Percentiles rank a stretch among this genome's conserved stretches.
Evolutionary conservation across 768 basidiomycete species (phyloP).

Genomic region (Xanthoconium purpureum): DNA sequence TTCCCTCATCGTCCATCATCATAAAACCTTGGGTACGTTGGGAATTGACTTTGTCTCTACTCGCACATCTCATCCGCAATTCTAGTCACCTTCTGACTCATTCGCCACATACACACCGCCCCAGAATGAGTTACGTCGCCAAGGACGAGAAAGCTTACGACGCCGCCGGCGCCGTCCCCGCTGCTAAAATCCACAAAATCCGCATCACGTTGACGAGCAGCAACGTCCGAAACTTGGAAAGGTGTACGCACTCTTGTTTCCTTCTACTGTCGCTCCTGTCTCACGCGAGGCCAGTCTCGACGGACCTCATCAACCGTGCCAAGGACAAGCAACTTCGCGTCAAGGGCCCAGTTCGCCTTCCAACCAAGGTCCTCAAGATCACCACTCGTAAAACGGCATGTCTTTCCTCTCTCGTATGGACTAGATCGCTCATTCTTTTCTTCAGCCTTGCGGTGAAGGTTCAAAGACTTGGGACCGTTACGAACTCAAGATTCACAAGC

Average conservation of each 20-base stretch:
- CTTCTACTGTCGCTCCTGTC: neutral
- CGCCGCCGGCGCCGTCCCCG: conserved; percentile 82
- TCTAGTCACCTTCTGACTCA: conserved; percentile 83
- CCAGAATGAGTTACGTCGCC: conserved; percentile 96
- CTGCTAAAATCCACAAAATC: conserved; percentile 97
- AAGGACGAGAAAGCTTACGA: conserved; percentile 99
- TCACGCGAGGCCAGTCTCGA: conserved; percentile 62
- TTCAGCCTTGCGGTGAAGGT: conserved; percentile 98
- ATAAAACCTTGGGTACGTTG: conserved; percentile 29
- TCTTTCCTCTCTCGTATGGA: conserved; percentile 9
- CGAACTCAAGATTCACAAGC: conserved; percentile 99
- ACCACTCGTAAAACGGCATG: conserved; percentile 97
- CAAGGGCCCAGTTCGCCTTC: conserved; percentile 97
- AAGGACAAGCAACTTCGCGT: conserved; percentile 99
- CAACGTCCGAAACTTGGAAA: conserved; percentile 98
- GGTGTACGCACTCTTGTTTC: conserved; percentile 56
- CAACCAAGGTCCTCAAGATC: conserved; percentile 98
- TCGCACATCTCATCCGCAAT: conserved; percentile 1
- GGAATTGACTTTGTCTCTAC: neutral
- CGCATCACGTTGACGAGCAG: conserved; percentile 97
- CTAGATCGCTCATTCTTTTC: neutral
- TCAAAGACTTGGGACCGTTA: conserved; percentile 99
- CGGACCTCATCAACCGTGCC: conserved; percentile 95
- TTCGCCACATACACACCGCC: conserved; percentile 26
- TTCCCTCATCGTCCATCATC: conserved; percentile 27